phyloP scores from a whole-genome alignment of 1,284 basidiomycete species.

The Phellinidium pouzarii region DNA sequence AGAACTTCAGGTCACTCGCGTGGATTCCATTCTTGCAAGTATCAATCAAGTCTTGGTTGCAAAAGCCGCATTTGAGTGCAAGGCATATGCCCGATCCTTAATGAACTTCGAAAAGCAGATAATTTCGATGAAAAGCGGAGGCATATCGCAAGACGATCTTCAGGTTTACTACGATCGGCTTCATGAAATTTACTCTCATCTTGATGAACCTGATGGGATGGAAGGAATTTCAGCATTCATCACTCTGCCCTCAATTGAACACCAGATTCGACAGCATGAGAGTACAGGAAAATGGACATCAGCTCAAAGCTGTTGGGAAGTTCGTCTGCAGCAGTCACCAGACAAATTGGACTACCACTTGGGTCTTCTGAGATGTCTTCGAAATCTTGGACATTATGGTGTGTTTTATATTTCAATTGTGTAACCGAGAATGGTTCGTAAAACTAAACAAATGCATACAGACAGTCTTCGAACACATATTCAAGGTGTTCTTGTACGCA shows the following conservation, averaged over 20 bases:
- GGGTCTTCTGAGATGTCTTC: slow-evolving; percentile 85
- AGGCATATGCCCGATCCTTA: slow-evolving; percentile 88
- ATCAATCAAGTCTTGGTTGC: slow-evolving; percentile 91
- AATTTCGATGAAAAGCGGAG: slow-evolving; percentile 41
- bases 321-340: slow-evolving; percentile 87
- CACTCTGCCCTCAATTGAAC: slow-evolving; percentile 85
- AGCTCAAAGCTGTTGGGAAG: slow-evolving; percentile 99
- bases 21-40: slow-evolving; percentile 76
- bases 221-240: slow-evolving; percentile 92
- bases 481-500: slow-evolving; percentile 79
- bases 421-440: not conserved
- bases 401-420: slow-evolving; percentile 26
- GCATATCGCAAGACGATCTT: slow-evolving; percentile 44
- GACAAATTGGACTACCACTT: slow-evolving; percentile 87
- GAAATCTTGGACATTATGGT: slow-evolving; percentile 98
- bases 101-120: slow-evolving; percentile 93
- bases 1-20: slow-evolving; percentile 54
- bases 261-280: slow-evolving; percentile 98
- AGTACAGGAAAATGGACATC: slow-evolving; percentile 97
- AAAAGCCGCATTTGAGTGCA: slow-evolving; percentile 89
- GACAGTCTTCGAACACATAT: slow-evolving; percentile 97
- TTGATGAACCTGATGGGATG: slow-evolving; percentile 99
- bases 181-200: slow-evolving; percentile 92
- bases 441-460: slow-evolving; percentile 28
- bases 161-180: slow-evolving; percentile 84